Evolutionary conservation across 129 eudicot genomes (phyloP), one percentile per base, ranked within the genome.

Genomic region (Escallonia rubra): DNA sequence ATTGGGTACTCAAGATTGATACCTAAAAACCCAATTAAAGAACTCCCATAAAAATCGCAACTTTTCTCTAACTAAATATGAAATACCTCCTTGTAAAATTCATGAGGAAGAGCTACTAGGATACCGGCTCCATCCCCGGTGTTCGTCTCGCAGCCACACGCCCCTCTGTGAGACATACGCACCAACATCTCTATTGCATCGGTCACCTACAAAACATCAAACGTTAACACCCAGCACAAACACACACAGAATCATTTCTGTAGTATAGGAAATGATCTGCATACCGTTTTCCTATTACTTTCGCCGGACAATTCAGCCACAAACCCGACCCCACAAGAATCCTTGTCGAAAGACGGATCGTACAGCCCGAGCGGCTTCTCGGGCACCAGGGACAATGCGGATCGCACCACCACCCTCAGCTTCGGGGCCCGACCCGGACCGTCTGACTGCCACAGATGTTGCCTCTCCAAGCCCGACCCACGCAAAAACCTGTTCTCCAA

Each of bases 111-210:
- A 49, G 83, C 99, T 48, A 94, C 99, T 43, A 94, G 99, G 64
- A 94, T 94, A 5, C 99, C 99, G 66, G 99, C 99, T 52, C 99
- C 99, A 76, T 94, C 99, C 11, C 99, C 99, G 43, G 99, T 94
- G 65, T 94, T 94, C 0, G 96, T 74, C 72, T 94, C 99, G 48
- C 99, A 94, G 10, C 99, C 99, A 75, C 99, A 94, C 2, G 99
- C 99, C 49, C 99, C 99, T 77, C 99, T 83, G 63, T 94, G 99
- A 9, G 99, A 41, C 99, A 94, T 94, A 38, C 99, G 75, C 41
- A 94, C 92, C 92, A 94, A 84, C 99, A 94, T 94, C 81, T 94
- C 99, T 55, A 94, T 70, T 39, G 96, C 96, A 85, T 94, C 99
- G 7, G 92, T 82, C 70, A 94, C 94, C 99, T 94, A 59, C 59